Base-by-base conservation (phyloP, 441 rosid species). In the Arabidopsis lyrata region DNA sequence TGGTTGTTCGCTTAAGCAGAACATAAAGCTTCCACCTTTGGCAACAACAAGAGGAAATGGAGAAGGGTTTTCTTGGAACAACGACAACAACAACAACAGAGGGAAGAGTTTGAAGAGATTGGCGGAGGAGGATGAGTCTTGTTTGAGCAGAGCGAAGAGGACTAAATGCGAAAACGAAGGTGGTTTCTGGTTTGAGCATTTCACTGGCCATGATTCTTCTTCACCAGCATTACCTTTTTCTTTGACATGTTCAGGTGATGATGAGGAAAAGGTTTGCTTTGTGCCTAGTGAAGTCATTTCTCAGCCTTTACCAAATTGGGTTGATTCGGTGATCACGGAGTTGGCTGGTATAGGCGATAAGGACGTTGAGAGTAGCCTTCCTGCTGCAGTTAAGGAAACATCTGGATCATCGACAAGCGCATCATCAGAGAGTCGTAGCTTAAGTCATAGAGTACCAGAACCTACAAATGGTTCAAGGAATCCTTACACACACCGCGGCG, bases 71-170 rank as follows among this genome's bases (percentile, higher is more conserved):
- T 85, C 90, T 74, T 91, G 97, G 98, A 90, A 86, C 73, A 71
- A 64, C 44, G 62, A 70, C 45, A 77, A 56, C 66, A 49, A 60
- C 65, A 68, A 57, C 77, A 70, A 58, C 78, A 84, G 82, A 77
- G 91, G 92, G 27, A 90, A 83, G 85, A 83, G 89, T 66, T 71
- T 92, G 84, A 95, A 92, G 91, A 89, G 97, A 83, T 86, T 90
- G 32, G 97, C 99, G 0, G 99, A 87, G 59, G 84, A 89, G 12
- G 97, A 89, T 47, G 95, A 86, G 71, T 81, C 84, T 53, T 82
- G 85, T 75, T 36, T 70, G 52, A 79, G 73, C 53, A 86, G 97
- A 83, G 91, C 78, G 22, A 95, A 95, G 87, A 90, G 96, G 74
- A 62, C 90, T 70, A 78, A 86, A 82, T 73, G 88, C 44, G 82